Evolutionary conservation across 2,329 filamentous ascomycete species (phyloP), one percentile per base, ranked within the genome.

Genomic region (Stagonosporopsis cucurbitacearum): DNA sequence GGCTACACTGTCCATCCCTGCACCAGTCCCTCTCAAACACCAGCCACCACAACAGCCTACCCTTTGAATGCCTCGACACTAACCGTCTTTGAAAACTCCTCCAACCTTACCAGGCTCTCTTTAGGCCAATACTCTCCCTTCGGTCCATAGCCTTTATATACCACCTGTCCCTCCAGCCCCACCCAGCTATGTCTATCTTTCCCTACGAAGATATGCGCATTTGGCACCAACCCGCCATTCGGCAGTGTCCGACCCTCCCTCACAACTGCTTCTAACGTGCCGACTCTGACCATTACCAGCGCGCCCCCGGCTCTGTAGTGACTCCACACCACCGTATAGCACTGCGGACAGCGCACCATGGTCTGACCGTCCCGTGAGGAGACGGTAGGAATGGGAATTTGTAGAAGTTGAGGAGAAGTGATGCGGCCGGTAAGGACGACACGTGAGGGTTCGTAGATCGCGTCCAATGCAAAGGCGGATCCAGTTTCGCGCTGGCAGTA

Each of bases 401-500:
- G 30, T 32, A 32, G 30, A 8, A 32, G 30, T n/a, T 32, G 23
- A n/a, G 75, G 77, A 47, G 69, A 64, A 15, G 32, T 23, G 43
- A 9, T 71, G 67, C 15, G 66, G 26, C 64, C 6, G 60, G 33
- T 69, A 25, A 67, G 12, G 64, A 11, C 30, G 36, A 81, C 35
- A 48, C 68, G 64, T 17, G 70, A 55, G 22, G 75, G 62, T 62
- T 81, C 79, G 63, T 79, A 75, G 54, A 78, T 54, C 50, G 75
- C 75, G 67, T 79, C 80, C 56, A 80, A 37, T 41, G 48, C 65
- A 53, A 72, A 74, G 47, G 68, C 72, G 37, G 73, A 69, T 51
- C 80, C 79, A 8, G 75, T 75, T 62, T 80, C 76, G 50, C 74
- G 77, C 62, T 81, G 78, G 68, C 80, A 82, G 50, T 67, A 60